phyloP scores from a whole-genome alignment of 352 stramenopile species.

The Saprolegnia diclina region DNA sequence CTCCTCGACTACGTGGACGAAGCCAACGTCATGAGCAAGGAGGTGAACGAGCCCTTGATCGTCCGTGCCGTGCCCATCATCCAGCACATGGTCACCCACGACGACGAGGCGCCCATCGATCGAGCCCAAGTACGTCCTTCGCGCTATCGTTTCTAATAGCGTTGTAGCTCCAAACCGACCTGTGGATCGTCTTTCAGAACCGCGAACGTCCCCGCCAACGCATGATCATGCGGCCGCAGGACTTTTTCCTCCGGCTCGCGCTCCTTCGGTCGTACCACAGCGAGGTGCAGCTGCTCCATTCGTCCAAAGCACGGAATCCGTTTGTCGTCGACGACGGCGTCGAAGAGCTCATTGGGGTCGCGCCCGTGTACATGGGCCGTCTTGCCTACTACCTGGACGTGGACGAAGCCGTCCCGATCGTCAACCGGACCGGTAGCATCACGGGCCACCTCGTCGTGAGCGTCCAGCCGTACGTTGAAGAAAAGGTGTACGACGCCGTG shows the following conservation, averaged over 20 bases:
- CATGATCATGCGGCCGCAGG: constrained; percentile 13
- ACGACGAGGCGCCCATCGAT: constrained; percentile 21
- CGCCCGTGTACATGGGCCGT: constrained; percentile 7
- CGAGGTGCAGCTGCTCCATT: not conserved
- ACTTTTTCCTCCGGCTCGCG: constrained; percentile 15
- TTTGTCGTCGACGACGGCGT: constrained; percentile 2
- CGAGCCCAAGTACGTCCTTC: constrained; percentile 11
- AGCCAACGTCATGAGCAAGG: not conserved
- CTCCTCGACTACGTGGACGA: constrained; percentile 21
- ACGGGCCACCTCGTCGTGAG: constrained; percentile 14
- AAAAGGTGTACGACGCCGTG: not conserved
- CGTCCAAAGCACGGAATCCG: not conserved
- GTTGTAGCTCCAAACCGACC: constrained; percentile 20
- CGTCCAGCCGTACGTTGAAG: constrained; percentile 9
- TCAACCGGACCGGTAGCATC: constrained; percentile 2
- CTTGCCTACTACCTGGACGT: constrained; percentile 22
- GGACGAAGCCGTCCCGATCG: constrained; percentile 22
- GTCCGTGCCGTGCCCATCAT: constrained; percentile 19
- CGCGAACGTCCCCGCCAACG: not conserved
- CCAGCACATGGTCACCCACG: constrained; percentile 1
- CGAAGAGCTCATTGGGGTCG: constrained; percentile 18
- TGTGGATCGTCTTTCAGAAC: constrained; percentile 20
- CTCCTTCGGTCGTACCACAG: constrained; percentile 2
- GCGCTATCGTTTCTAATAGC: not conserved
- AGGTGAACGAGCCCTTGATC: not conserved